These are phyloP conservation scores for Malus asiatica DNA, from an alignment of 306 rosid species.

Conservation along the genomic window DNA sequence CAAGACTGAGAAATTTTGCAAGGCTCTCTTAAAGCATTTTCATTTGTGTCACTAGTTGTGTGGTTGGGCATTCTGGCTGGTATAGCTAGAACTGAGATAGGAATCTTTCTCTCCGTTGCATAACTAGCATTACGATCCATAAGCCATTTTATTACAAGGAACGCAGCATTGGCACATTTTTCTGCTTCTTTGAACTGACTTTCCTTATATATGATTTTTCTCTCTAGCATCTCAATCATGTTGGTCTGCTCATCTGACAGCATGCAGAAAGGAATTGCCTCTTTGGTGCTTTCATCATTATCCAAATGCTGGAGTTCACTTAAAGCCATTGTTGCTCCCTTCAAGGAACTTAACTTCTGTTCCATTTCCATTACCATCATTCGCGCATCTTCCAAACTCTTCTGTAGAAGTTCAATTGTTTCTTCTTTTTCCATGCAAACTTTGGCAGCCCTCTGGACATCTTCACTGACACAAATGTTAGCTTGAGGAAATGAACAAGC, in stretches of 20 bases:
- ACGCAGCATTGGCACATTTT: constrained; percentile 46
- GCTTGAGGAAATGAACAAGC: constrained; percentile 62
- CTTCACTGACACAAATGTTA: constrained; percentile 51
- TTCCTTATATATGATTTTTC: constrained; percentile 32
- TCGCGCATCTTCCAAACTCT: constrained; percentile 78
- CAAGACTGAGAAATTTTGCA: constrained; percentile 18
- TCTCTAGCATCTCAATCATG: constrained; percentile 33
- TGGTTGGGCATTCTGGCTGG: constrained; percentile 23
- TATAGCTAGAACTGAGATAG: constrained; percentile 22
- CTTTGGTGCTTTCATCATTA: constrained; percentile 25
- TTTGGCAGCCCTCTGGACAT: constrained; percentile 63
- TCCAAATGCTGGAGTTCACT: constrained; percentile 47
- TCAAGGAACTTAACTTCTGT: constrained; percentile 64
- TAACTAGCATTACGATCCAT: constrained; percentile 30
- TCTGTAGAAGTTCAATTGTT: constrained; percentile 56
- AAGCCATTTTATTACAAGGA: constrained; percentile 50
- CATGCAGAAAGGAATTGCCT: constrained; percentile 31
- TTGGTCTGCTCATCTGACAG: constrained; percentile 41
- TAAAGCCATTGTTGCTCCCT: constrained; percentile 65
- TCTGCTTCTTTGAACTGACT: constrained; percentile 42
- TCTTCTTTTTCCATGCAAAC: constrained; percentile 76
- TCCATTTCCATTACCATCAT: constrained; percentile 60
- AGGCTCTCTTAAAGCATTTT: constrained; percentile 28
- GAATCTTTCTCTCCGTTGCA: constrained; percentile 18
- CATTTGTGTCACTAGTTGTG: constrained; percentile 21